Base-by-base conservation (phyloP, 768 basidiomycete genomes). In the Tubosaeta sp. region DNA sequence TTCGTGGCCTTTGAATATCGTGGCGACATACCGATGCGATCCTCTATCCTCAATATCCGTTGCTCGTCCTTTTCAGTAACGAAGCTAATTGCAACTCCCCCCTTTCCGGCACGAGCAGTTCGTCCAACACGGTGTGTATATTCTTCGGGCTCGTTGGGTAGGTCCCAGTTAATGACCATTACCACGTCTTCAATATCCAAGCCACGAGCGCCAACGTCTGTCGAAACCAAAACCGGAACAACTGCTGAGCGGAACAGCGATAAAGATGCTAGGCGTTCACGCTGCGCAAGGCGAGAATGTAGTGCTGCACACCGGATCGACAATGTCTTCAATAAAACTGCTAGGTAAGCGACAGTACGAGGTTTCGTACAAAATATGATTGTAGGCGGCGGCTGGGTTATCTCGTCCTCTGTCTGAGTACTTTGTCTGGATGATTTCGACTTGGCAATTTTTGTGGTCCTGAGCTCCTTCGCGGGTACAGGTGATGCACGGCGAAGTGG, bases 131-230 rank as follows among this genome's bases (percentile, higher is more conserved):
- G 81, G 72, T 99, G 96, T 2, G 92, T 89, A 64, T 99, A 99
- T 66, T 95, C 94, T 67, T 95, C 95, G 6, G 91, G 78, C 63
- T 86, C 84, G 12, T 78, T 76, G 13, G 96, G 96, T 55, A 97
- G 73, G 68, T 99, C 95, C 94, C 94, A 99, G 57, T 99, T 98
- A 51, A 99, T 77, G 18, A 99, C 92, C 75, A 97, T 83, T 11
- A 90, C 93, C 11, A 99, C 94, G 58, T 94, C 91, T 54, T 92
- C 92, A 49, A 98, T 95, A 71, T 98, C 96, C 52, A 99, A 71
- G 27, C 96, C 96, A 61, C 96, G 84, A 18, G 90, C 87, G 14
- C 92, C 96, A 29, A 99, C 95, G 65, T 97, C 95, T 8, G 95
- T 98, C 27, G 89, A 91, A 41, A 99, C 80, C 43, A 99, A 75